A percentile compares a stretch with the other conserved stretches of the same genome.
Evolutionary conservation across 345 rosid genomes (phyloP).

Genomic region (Cardamine occulta): DNA sequence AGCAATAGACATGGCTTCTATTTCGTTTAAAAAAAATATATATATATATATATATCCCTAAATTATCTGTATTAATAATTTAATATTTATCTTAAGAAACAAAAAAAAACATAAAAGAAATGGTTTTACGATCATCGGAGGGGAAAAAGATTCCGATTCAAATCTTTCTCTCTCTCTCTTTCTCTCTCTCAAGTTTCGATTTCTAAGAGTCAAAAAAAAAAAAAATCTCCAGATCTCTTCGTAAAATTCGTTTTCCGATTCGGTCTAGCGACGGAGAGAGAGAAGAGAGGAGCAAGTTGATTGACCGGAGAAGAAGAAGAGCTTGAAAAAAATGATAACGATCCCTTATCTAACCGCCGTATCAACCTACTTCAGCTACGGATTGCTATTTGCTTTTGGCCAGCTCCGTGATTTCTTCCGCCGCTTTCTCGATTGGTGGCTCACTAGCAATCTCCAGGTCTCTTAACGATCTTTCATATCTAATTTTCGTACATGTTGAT

Average conservation of each 20-base stretch:
- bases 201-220: background rate
- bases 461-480: background rate
- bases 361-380: slow-evolving; percentile 74
- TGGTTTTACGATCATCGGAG: slow-evolving; percentile 12
- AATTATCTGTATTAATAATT: background rate
- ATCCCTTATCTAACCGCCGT: slow-evolving; percentile 72
- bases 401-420: slow-evolving; percentile 78
- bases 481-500: background rate
- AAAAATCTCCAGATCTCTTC: slow-evolving; percentile 20
- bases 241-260: slow-evolving; percentile 11
- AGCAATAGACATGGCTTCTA: background rate
- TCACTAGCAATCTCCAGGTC: slow-evolving; percentile 57
- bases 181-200: slow-evolving; percentile 2
- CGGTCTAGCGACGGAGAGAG: background rate
- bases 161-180: background rate
- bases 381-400: slow-evolving; percentile 68
- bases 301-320: slow-evolving; percentile 3
- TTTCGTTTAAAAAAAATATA: too few relatives aligned
- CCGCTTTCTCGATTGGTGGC: slow-evolving; percentile 58
- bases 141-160: slow-evolving; percentile 32
- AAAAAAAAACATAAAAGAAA: background rate
- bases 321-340: slow-evolving; percentile 52
- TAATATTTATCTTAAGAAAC: too few relatives aligned
- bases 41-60: background rate
- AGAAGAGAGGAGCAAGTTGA: background rate